Conservation (phyloP, 805 yeast genomes). For the Cyberlindnera mycetangii region DNA sequence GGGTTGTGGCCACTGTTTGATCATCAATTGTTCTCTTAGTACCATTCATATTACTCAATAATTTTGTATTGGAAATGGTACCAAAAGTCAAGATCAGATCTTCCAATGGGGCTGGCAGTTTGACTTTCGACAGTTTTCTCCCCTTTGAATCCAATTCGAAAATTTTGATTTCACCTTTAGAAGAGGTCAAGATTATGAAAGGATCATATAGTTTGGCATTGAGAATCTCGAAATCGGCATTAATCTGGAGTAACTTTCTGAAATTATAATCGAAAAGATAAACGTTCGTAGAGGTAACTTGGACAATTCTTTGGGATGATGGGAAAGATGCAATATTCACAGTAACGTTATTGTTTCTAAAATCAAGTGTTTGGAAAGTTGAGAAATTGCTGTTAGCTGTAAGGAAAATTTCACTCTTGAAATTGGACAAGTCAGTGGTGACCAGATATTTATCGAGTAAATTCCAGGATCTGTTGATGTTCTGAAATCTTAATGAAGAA, state of each 20-base stretch:
- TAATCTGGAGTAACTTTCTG: conserved; percentile 47
- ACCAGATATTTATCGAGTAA: conserved; percentile 58
- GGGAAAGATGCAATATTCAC: conserved; percentile 63
- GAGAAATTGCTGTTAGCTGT: conserved; percentile 57
- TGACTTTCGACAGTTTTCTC: conserved; percentile 34
- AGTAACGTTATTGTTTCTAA: conserved; percentile 61
- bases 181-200: conserved; percentile 56
- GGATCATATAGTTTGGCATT: conserved; percentile 63
- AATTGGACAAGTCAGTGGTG: conserved; percentile 64
- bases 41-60: conserved; percentile 36
- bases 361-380: conserved; percentile 57
- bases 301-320: conserved; percentile 58
- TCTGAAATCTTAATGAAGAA: conserved; percentile 68
- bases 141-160: conserved; percentile 41
- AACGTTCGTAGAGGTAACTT: conserved; percentile 66
- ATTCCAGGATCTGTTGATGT: conserved; percentile 76
- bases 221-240: conserved; percentile 58
- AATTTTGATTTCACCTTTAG: conserved; percentile 69
- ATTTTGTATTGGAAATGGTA: conserved; percentile 50
- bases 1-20: conserved; percentile 26
- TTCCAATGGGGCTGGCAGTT: conserved; percentile 34
- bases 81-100: conserved; percentile 67
- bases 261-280: conserved; percentile 62
- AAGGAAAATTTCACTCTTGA: conserved; percentile 66
- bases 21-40: conserved; percentile 28